These are phyloP conservation scores for Acarospora socialis DNA, from an alignment of 2,329 filamentous ascomycete genomes.

Conservation along the genomic window DNA sequence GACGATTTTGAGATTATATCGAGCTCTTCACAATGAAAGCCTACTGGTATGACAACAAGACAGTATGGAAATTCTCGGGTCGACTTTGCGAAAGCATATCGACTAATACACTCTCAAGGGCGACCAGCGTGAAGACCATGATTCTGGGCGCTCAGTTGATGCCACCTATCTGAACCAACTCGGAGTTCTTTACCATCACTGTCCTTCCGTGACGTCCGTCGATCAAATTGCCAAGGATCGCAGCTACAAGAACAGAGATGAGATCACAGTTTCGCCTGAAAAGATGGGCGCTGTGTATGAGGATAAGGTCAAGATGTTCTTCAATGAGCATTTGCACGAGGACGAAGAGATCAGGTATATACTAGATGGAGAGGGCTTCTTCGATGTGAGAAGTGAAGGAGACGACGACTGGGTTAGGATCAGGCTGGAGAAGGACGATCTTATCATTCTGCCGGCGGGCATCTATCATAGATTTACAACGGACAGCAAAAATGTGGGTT, in stretches of 20 bases:
- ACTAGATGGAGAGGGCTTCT: constrained; percentile 74
- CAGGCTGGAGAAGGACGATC: constrained; percentile 65
- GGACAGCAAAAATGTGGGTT: constrained; percentile 71
- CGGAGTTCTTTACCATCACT: constrained; percentile 66
- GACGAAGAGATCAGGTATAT: constrained; percentile 98
- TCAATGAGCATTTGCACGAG: constrained; percentile 90
- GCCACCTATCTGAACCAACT: constrained; percentile 53
- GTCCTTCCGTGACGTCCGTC: constrained; percentile 51
- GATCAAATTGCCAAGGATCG: constrained; percentile 60
- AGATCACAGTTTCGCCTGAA: constrained; percentile 74
- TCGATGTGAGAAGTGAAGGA: constrained; percentile 70
- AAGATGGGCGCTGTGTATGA: constrained; percentile 82
- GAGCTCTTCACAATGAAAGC: constrained; percentile 49
- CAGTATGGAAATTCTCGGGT: constrained; percentile 41
- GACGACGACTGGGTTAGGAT: constrained; percentile 93
- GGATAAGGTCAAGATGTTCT: constrained; percentile 85
- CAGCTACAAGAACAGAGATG: constrained; percentile 86
- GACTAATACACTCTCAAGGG: constrained; percentile 40
- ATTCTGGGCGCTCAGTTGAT: constrained; percentile 60
- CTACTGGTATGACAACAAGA: constrained; percentile 56
- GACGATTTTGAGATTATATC: too few species aligned
- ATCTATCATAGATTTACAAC: constrained; percentile 98
- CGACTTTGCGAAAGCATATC: constrained; percentile 3
- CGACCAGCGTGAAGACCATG: constrained; percentile 83
- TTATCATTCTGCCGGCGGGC: constrained; percentile 85